phyloP scores from a whole-genome alignment of 2,329 filamentous ascomycete genomes.

The Chaetomiaceae sp. region DNA sequence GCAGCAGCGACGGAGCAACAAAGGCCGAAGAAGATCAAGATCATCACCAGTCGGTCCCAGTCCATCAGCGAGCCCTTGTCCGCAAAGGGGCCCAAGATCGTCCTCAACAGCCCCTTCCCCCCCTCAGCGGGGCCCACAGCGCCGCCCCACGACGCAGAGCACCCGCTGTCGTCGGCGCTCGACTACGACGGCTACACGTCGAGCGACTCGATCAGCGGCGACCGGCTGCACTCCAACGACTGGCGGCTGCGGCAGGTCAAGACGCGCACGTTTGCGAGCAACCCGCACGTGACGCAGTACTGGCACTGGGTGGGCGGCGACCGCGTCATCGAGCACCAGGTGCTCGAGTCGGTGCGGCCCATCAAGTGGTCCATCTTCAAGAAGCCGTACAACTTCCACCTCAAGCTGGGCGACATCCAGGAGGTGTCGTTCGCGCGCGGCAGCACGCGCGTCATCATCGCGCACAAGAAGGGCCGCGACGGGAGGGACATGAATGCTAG shows the following conservation, averaged over 20 bases:
- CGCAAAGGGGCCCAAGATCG: slow-evolving; percentile 10
- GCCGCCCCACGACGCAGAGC: no score
- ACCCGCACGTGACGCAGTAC: slow-evolving; percentile 48
- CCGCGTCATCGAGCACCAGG: slow-evolving; percentile 48
- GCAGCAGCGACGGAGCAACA: not conserved
- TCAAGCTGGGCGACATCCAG: slow-evolving; percentile 43
- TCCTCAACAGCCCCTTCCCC: slow-evolving; percentile 1
- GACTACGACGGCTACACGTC: slow-evolving; percentile 46
- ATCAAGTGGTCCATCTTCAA: slow-evolving; percentile 47
- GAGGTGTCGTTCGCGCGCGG: slow-evolving; percentile 42
- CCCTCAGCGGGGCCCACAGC: not conserved
- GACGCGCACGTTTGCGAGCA: slow-evolving; percentile 42
- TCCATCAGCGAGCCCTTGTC: not conserved
- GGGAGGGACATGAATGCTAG: slow-evolving; percentile 21
- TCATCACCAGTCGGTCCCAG: not conserved
- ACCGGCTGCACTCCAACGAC: slow-evolving; percentile 42
- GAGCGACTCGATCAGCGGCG: slow-evolving; percentile 45
- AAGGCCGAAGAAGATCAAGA: slow-evolving; percentile 15
- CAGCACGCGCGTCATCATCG: slow-evolving; percentile 39
- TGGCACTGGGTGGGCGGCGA: slow-evolving; percentile 46
- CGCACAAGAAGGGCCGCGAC: slow-evolving; percentile 30
- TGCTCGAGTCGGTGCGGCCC: slow-evolving; percentile 40
- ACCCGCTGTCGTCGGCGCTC: no score
- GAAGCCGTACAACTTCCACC: slow-evolving; percentile 47
- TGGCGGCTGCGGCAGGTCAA: slow-evolving; percentile 52